Evolutionary conservation across 2,329 filamentous ascomycete species (phyloP), one percentile per base, ranked within the genome.

Genomic region (Hymenoscyphus scutula): DNA sequence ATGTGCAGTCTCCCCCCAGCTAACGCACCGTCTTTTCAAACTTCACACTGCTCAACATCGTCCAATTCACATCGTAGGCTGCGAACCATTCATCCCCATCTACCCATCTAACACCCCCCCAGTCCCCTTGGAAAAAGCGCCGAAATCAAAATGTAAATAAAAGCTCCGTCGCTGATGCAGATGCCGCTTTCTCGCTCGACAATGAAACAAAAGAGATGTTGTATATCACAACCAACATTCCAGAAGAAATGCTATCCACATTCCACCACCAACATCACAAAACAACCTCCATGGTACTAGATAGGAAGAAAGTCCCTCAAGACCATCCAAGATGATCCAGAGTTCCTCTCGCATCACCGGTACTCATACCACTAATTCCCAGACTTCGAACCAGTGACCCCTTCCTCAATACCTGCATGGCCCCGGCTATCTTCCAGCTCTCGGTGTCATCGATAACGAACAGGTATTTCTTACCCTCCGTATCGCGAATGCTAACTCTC

Each of bases 371-470:
- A 61, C 82, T 80, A 34, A 89, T 81, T 5, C 83, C 84, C 54
- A 89, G 76, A 62, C 84, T 81, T 59, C 84, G 78, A 34, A 82
- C 83, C 73, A 87, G 85, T 2, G 82, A 82, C 5, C 87, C 86
- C 60, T 81, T 81, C 59, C 85, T 77, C 69, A 90, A 74, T 53
- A 83, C 80, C 73, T 87, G 84, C 68, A 90, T 72, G 1, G 84
- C 86, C 38, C 83, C 77, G 1, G 84, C 80, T 27, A 90, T 77
- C 80, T 90, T 90, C 87, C 87, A 89, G 30, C 81, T 82, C 73
- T 90, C 87, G 64, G 85, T 81, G 71, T 89, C 85, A 48, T 80
- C 78, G 37, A 89, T 76, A 10, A 89, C 80, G 71, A 89, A 89
- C 38, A 89, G 74, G 70, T 84, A 89, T 38, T 85, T 80, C 76